Evolutionary conservation across 2,329 filamentous ascomycete genomes (phyloP), one percentile per base, ranked within the genome.

Genomic region (Fonsecaea pedrosoi): DNA sequence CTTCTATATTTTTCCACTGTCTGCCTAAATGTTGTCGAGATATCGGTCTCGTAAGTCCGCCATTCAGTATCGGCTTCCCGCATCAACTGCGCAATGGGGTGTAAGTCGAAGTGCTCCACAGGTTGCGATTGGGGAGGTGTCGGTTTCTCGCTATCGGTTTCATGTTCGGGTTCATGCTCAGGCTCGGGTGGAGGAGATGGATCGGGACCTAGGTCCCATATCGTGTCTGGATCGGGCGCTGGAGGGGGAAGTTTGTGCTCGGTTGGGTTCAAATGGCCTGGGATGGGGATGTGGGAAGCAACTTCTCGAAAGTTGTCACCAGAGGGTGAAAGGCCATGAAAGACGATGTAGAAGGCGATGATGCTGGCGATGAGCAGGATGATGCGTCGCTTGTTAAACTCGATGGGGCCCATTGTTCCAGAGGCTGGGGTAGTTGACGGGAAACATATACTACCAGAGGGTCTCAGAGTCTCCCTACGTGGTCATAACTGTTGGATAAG

Each of bases 1-100:
- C 71, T 70, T 60, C 78, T 71, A 67, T 80, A 81, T 64, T 77
- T 78, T 56, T 74, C 72, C 35, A 80, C 77, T 3, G 78, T 77
- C 66, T 77, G 75, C 63, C 73, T 74, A 71, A 80, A 79, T n/a
- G 72, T 78, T 21, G 69, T 74, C 15, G 78, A 78, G 48, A 77
- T 72, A 45, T 71, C 69, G 13, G 72, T 69, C 53, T 78, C 75
- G 57, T 78, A 78, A 38, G 65, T 57, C 38, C 71, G 70, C 72
- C 76, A 80, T 38, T 69, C 66, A n/a, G 64, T 66, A 60, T 80
- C 75, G 10, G 78, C 78, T 38, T 78, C 73, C 37, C 72, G 65
- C 74, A 80, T 80, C 63, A 78, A 65, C 37, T 66, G 53, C 10
- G 60, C 70, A 32, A 79, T 78, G 6, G 77, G 77, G 60, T 79